Percentiles rank a stretch among this genome's conserved stretches.
Evolutionary conservation across 768 basidiomycete species (phyloP).

Genomic region (Mycena venus): DNA sequence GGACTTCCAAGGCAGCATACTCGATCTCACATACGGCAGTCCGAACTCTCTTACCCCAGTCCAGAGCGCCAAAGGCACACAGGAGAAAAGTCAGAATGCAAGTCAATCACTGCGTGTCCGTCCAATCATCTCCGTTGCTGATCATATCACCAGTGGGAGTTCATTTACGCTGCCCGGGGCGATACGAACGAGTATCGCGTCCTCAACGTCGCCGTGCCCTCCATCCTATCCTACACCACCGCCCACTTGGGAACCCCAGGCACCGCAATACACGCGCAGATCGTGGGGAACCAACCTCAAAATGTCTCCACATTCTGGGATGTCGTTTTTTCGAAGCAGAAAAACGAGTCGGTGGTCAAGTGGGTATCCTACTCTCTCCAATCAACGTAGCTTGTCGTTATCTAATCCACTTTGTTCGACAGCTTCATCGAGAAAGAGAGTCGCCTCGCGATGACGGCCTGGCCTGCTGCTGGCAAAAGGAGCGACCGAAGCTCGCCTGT

Average conservation of each 20-base stretch:
- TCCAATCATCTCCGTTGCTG: not conserved
- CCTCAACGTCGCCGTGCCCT: not conserved
- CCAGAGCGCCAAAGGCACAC: not conserved
- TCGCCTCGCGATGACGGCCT: constrained; percentile 3
- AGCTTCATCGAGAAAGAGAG: constrained; percentile 10
- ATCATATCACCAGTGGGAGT: not conserved
- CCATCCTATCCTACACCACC: constrained; percentile 2
- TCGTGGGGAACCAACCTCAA: not conserved
- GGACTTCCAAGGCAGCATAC: constrained; percentile 10
- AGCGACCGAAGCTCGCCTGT: not conserved
- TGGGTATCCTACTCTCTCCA: not conserved
- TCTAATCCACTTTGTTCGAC: not conserved
- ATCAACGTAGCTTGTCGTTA: no score
- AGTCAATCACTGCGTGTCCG: not conserved
- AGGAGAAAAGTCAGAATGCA: not conserved
- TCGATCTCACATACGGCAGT: not conserved
- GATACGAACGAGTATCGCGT: constrained; percentile 5
- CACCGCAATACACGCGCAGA: not conserved
- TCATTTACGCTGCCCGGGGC: constrained; percentile 8
- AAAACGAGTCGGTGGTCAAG: not conserved
- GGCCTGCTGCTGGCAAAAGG: constrained; percentile 5
- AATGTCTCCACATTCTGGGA: constrained; percentile 1
- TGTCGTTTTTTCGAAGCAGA: not conserved
- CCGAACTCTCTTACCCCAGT: not conserved
- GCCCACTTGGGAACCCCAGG: not conserved